These are phyloP conservation scores for Ordospora colligata DNA, from an alignment of 371 early-diverging fungal species.

Conservation along the genomic window DNA sequence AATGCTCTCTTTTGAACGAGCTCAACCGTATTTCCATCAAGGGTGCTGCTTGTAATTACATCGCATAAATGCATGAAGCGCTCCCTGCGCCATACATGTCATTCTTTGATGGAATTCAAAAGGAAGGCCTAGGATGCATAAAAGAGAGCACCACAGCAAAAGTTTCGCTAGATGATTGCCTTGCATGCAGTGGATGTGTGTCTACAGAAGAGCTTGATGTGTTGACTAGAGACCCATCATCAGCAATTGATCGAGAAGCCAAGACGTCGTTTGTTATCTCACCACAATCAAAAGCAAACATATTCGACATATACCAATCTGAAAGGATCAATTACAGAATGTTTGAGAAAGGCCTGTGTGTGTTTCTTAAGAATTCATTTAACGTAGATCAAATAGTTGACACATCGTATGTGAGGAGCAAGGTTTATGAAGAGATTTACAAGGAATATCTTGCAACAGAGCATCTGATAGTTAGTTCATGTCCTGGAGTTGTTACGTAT, in stretches of 20 bases:
- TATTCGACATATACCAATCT: constrained; percentile 2
- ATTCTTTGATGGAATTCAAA: background rate
- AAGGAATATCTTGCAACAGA: constrained; percentile 1
- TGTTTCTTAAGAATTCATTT: constrained; percentile 19
- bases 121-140: background rate
- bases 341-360: constrained; percentile 33
- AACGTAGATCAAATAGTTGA: constrained; percentile 27
- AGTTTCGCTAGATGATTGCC: constrained; percentile 45
- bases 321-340: background rate
- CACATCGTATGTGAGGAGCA: constrained; percentile 28
- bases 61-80: too few species aligned
- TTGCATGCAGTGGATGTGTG: constrained; percentile 56
- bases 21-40: constrained; percentile 58
- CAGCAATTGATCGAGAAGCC: background rate
- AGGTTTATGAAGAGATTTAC: background rate
- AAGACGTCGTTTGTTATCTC: constrained; percentile 41
- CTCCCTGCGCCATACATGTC: background rate
- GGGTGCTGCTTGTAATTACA: background rate
- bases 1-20: constrained; percentile 60
- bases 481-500: constrained; percentile 55
- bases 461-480: constrained; percentile 41
- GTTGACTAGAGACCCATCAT: constrained; percentile 7
- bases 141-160: background rate
- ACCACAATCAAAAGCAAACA: constrained; percentile 35
- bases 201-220: constrained; percentile 32